A percentile compares a stretch with the other conserved stretches of the same genome.
phyloP scores from a whole-genome alignment of 176 grass and related monocot species.

The Zizania latifolia region DNA sequence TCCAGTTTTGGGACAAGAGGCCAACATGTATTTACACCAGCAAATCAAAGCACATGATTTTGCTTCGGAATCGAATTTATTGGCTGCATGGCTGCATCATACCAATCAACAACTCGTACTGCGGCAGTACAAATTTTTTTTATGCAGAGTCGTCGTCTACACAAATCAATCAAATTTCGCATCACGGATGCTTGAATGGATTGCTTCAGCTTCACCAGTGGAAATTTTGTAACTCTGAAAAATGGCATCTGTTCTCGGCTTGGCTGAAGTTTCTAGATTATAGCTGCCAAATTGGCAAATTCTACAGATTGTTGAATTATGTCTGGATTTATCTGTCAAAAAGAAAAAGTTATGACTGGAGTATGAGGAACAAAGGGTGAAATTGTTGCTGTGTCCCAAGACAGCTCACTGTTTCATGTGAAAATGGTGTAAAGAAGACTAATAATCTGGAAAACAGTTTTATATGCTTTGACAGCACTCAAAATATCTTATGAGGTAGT shows the following conservation, averaged over 20 bases:
- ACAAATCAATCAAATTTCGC: too few relatives aligned
- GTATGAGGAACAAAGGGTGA: neutral
- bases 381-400: neutral
- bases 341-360: too few relatives aligned
- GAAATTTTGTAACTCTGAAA: neutral
- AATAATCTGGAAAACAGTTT: neutral
- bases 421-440: neutral
- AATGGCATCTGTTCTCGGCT: neutral
- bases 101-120: neutral
- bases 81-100: neutral
- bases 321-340: too few relatives aligned
- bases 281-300: neutral
- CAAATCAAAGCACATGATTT: neutral
- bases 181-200: too few relatives aligned
- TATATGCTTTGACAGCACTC: neutral
- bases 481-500: slow-evolving; percentile 2
- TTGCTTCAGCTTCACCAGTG: neutral
- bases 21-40: neutral
- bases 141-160: too few relatives aligned
- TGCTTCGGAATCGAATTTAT: neutral
- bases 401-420: neutral
- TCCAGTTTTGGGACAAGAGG: neutral
- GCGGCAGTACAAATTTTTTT: neutral
- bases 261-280: neutral
- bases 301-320: neutral